Percentiles rank a stretch among this genome's conserved stretches.
Conservation (phyloP, 2,329 filamentous ascomycete species). For the Mollisia scopiformis region DNA sequence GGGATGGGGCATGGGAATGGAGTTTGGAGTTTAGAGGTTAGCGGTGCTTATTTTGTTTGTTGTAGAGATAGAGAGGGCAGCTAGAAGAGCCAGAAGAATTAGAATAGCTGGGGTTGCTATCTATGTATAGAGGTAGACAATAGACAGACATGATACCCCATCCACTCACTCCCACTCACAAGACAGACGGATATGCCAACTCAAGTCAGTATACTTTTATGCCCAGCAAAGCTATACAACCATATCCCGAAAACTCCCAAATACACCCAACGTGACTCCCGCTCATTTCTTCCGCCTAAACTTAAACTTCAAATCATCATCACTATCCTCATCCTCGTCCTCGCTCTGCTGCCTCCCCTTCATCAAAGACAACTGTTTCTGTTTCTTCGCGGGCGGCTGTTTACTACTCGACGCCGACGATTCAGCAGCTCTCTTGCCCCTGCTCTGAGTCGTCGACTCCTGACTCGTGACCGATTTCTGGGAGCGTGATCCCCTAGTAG, state of each 20-base stretch:
- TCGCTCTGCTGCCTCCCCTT: constrained; percentile 12
- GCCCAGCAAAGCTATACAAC: not conserved
- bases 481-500: not conserved
- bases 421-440: constrained; percentile 28
- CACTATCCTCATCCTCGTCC: constrained; percentile 33
- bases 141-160: constrained; percentile 16
- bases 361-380: constrained; percentile 17
- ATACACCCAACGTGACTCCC: not conserved
- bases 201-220: not conserved
- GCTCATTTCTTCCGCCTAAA: constrained; percentile 23
- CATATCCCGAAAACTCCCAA: not conserved
- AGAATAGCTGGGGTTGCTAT: not conserved
- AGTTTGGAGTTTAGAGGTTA: not conserved
- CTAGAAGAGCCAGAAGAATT: not conserved
- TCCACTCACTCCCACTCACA: constrained; percentile 1
- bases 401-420: constrained; percentile 22
- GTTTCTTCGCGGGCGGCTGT: constrained; percentile 31
- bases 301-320: constrained; percentile 37
- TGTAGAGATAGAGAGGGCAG: not conserved
- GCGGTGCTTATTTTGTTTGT: not conserved
- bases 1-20: not conserved
- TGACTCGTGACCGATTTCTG: constrained; percentile 8
- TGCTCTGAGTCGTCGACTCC: not conserved
- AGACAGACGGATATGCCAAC: not conserved
- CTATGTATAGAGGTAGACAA: not conserved